A percentile compares a stretch with the other conserved stretches of the same genome.
phyloP scores from a whole-genome alignment of 2,329 filamentous ascomycete species.

The Colletotrichum abscissum region DNA sequence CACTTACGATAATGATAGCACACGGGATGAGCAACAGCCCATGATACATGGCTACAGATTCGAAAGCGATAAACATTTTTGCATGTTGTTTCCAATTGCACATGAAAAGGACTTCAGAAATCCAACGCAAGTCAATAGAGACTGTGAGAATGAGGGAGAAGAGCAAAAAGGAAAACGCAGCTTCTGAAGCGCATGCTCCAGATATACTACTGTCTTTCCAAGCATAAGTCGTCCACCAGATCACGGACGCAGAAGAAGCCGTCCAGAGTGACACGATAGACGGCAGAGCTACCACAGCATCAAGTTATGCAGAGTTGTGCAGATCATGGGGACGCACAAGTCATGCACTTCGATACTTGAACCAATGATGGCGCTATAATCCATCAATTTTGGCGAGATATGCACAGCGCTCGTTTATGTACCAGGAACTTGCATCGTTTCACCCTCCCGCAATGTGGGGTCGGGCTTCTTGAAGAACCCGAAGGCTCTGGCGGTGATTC shows the following conservation, averaged over 20 bases:
- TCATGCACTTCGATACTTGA: neutral
- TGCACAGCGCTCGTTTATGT: neutral
- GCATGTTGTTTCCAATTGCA: too few species aligned
- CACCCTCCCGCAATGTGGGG: neutral
- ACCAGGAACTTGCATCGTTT: neutral
- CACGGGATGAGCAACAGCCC: neutral
- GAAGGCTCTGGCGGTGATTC: neutral
- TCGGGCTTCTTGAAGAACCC: neutral
- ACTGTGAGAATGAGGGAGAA: neutral
- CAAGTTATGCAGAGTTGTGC: neutral
- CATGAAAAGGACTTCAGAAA: neutral
- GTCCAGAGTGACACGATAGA: neutral
- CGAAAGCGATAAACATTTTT: neutral
- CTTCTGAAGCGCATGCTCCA: neutral
- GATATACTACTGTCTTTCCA: neutral
- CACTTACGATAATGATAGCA: neutral
- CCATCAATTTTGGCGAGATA: neutral
- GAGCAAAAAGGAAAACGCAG: neutral
- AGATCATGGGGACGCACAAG: neutral
- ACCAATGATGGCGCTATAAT: neutral
- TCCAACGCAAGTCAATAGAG: neutral
- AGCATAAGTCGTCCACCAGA: neutral
- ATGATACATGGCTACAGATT: rapidly evolving
- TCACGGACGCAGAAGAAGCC: neutral
- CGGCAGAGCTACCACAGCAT: too few species aligned